Evolutionary conservation across 129 eudicot species (phyloP).

Genomic region (Ambrosia trifida): DNA sequence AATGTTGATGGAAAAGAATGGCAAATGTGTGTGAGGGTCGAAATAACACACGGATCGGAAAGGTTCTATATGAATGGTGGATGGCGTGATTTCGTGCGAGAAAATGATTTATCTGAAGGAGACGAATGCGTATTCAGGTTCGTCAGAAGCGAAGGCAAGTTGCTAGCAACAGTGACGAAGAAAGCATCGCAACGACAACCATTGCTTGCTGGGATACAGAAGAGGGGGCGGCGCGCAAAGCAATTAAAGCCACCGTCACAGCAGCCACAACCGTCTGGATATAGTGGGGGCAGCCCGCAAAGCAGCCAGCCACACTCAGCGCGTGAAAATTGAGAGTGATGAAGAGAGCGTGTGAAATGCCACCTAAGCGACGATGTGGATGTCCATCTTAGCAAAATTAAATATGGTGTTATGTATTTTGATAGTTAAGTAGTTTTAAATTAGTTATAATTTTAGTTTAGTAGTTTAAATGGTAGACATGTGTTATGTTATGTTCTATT

Average conservation of each 20-base stretch:
- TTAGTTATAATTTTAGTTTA: too few relatives aligned
- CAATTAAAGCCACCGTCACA: too few relatives aligned
- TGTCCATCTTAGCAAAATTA: neutral
- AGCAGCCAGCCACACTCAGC: too few relatives aligned
- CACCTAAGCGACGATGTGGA: neutral
- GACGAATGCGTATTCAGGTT: conserved; percentile 25
- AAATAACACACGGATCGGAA: neutral
- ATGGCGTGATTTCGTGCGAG: conserved; percentile 12
- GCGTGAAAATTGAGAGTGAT: too few relatives aligned
- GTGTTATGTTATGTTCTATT: too few relatives aligned
- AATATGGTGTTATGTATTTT: too few relatives aligned
- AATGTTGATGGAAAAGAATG: conserved; percentile 18
- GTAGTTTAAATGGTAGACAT: too few relatives aligned
- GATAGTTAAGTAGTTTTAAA: too few relatives aligned
- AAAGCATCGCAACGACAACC: neutral
- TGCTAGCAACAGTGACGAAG: conserved; percentile 14
- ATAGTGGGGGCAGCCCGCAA: too few relatives aligned
- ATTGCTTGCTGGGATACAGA: neutral
- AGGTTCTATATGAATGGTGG: neutral
- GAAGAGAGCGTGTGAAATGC: neutral
- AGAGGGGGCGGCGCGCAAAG: neutral
- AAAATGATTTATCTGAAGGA: conserved; percentile 16
- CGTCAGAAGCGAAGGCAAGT: conserved; percentile 17
- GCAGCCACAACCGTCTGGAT: too few relatives aligned
- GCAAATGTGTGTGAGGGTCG: neutral